Evolutionary conservation across 2,329 filamentous ascomycete species (phyloP).

Genomic region (Zymoseptoria tritici): DNA sequence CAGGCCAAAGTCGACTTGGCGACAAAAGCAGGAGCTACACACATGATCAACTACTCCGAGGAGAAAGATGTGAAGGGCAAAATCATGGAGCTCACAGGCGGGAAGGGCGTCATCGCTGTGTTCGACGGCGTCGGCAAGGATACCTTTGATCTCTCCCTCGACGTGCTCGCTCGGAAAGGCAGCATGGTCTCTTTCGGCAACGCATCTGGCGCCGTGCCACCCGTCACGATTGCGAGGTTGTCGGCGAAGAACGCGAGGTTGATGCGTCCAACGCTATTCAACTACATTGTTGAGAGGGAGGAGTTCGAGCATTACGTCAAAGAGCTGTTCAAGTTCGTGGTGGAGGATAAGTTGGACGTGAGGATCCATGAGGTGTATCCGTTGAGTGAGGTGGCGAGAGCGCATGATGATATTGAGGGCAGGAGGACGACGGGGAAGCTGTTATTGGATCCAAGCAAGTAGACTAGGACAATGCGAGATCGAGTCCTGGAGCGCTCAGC

Average conservation of each 20-base stretch:
- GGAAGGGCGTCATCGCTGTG: constrained; percentile 66
- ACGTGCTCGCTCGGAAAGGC: constrained; percentile 69
- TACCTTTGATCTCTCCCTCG: constrained; percentile 73
- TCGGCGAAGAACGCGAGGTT: constrained; percentile 69
- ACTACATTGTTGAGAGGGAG: constrained; percentile 61
- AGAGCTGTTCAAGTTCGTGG: constrained; percentile 67
- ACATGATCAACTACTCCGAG: constrained; percentile 60
- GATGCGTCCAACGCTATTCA: constrained; percentile 64
- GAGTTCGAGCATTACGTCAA: constrained; percentile 63
- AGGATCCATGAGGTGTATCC: constrained; percentile 71
- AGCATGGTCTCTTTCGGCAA: constrained; percentile 74
- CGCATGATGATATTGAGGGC: constrained; percentile 72
- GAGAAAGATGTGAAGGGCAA: constrained; percentile 50
- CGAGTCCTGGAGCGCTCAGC: not conserved
- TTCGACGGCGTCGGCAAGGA: constrained; percentile 81
- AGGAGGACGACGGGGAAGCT: constrained; percentile 80
- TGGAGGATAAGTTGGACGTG: constrained; percentile 61
- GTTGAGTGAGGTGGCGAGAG: constrained; percentile 62
- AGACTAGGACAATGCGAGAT: constrained; percentile 15
- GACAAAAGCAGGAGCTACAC: constrained; percentile 61
- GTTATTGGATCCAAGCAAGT: constrained; percentile 54
- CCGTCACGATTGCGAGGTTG: constrained; percentile 54
- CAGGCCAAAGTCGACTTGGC: constrained; percentile 65
- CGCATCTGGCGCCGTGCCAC: constrained; percentile 70
- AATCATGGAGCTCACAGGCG: constrained; percentile 63